These are phyloP conservation scores for Kodamaea restingae DNA, from an alignment of 805 yeast genomes.

Conservation along the genomic window DNA sequence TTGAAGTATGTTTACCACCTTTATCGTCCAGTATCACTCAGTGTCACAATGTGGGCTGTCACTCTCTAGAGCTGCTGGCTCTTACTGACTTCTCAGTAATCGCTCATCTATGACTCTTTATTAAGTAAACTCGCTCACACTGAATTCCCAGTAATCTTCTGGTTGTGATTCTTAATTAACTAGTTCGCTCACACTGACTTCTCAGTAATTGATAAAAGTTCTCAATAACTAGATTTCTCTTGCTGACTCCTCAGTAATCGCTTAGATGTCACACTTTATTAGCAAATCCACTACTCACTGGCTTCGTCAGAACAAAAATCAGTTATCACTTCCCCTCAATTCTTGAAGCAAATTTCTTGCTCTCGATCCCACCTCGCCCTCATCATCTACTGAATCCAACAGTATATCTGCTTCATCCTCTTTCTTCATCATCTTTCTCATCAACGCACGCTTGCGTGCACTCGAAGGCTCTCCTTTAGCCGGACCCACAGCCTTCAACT, in stretches of 20 bases:
- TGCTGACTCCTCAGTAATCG: no score
- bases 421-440: slow-evolving; percentile 52
- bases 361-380: slow-evolving; percentile 24
- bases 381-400: slow-evolving; percentile 3
- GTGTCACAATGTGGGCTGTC: no score
- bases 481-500: slow-evolving; percentile 82
- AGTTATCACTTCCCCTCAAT: no score
- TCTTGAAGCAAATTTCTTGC: slow-evolving; percentile 64
- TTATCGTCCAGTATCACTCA: no score
- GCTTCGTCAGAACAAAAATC: no score
- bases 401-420: slow-evolving; percentile 13
- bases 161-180: background rate
- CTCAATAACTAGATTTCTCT: no score
- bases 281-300: no score
- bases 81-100: no score
- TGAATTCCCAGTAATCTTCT: background rate
- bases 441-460: slow-evolving; percentile 76
- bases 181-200: background rate
- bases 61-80: no score
- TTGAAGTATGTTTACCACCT: no score
- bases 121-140: background rate
- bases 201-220: background rate
- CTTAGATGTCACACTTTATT: no score
- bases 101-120: no score
- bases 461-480: slow-evolving; percentile 70